These are phyloP conservation scores for Geotrichum reessii DNA, from an alignment of 1,139 yeast species.

Conservation along the genomic window DNA sequence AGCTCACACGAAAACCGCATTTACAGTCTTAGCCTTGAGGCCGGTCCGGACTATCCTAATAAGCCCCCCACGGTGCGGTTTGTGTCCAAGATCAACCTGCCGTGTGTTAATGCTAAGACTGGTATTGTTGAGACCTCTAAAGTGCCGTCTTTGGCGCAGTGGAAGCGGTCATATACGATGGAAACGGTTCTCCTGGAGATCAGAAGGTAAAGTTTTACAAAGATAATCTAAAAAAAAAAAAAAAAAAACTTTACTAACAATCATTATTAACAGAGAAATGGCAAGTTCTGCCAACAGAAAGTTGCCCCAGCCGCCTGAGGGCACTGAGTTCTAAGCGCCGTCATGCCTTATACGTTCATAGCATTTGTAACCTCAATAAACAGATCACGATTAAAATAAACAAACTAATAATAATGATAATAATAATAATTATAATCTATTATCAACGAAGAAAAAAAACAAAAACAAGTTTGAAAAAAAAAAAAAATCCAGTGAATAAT, in stretches of 20 bases:
- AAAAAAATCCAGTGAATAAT: background rate
- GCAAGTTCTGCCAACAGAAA: slow-evolving; percentile 78
- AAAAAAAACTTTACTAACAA: background rate
- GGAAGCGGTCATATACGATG: slow-evolving; percentile 89
- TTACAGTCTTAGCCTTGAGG: slow-evolving; percentile 71
- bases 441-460: background rate
- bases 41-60: slow-evolving; percentile 85
- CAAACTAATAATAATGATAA: background rate
- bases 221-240: too few species aligned
- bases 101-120: slow-evolving; percentile 65
- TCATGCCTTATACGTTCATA: background rate
- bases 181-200: slow-evolving; percentile 84
- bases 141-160: slow-evolving; percentile 67
- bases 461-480: background rate
- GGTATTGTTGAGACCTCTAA: slow-evolving; percentile 60
- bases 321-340: slow-evolving; percentile 51
- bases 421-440: background rate
- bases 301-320: slow-evolving; percentile 87
- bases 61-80: slow-evolving; percentile 79
- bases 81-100: slow-evolving; percentile 77
- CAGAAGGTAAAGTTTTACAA: slow-evolving; percentile 58
- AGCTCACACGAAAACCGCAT: slow-evolving; percentile 90
- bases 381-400: background rate
- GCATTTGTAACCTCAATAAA: background rate
- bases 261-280: slow-evolving; percentile 50